phyloP scores from a whole-genome alignment of 2,329 filamentous ascomycete species.

The Xylaria sp. region DNA sequence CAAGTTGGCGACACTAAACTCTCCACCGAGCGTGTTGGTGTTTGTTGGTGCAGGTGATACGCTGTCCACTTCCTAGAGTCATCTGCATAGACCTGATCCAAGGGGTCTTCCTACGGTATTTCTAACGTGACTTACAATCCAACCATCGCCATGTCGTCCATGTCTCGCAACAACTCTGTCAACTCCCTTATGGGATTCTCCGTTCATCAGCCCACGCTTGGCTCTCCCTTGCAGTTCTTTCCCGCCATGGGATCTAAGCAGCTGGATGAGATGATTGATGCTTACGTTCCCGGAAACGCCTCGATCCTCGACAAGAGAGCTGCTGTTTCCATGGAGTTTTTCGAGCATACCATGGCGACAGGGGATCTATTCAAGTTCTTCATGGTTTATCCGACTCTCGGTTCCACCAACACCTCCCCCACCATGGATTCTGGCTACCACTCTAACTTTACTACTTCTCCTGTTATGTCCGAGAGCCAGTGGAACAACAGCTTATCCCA shows the following conservation, averaged over 20 bases:
- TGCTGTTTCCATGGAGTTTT: slow-evolving; percentile 69
- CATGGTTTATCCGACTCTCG: slow-evolving; percentile 57
- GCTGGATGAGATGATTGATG: slow-evolving; percentile 69
- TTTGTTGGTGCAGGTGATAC: slow-evolving; percentile 37
- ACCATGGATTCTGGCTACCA: slow-evolving; percentile 59
- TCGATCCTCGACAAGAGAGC: slow-evolving; percentile 69
- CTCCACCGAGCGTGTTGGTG: slow-evolving; percentile 28
- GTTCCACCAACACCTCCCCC: slow-evolving; percentile 57
- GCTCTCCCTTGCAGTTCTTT: slow-evolving; percentile 71
- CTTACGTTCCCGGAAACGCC: slow-evolving; percentile 65
- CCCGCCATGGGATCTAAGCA: slow-evolving; percentile 72
- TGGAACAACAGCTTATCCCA: slow-evolving; percentile 54
- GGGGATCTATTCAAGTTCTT: slow-evolving; percentile 72
- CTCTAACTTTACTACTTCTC: slow-evolving; percentile 62
- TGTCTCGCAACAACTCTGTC: slow-evolving; percentile 53
- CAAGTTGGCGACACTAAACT: slow-evolving; percentile 39
- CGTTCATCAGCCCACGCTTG: slow-evolving; percentile 68
- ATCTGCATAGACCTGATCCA: slow-evolving; percentile 24
- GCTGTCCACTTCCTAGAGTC: slow-evolving; percentile 17
- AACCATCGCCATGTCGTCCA: slow-evolving; percentile 49
- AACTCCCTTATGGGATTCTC: slow-evolving; percentile 63
- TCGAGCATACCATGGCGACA: slow-evolving; percentile 63
- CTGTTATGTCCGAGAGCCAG: slow-evolving; percentile 59
- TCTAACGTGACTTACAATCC: slow-evolving; percentile 26
- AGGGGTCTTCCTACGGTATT: slow-evolving; percentile 39